These are phyloP conservation scores for Theobroma grandiflorum DNA, from an alignment of 441 rosid species.

Conservation along the genomic window DNA sequence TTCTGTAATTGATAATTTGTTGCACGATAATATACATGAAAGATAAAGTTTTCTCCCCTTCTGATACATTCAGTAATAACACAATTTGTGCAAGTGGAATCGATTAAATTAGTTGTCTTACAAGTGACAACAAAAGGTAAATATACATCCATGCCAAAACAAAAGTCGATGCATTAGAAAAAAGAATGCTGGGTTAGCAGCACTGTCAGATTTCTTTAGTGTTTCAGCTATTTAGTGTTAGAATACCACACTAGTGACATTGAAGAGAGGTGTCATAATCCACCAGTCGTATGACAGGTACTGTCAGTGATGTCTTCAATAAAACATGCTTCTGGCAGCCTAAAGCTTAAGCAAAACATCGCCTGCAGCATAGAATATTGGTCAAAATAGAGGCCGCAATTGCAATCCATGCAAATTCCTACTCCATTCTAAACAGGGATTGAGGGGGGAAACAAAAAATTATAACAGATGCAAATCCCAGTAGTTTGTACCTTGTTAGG, in stretches of 20 bases:
- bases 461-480: background rate
- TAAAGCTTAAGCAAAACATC: slow-evolving; percentile 93
- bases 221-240: background rate
- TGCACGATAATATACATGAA: background rate
- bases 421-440: background rate
- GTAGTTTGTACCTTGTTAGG: slow-evolving; percentile 77
- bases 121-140: background rate
- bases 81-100: background rate
- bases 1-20: background rate
- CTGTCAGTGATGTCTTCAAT: slow-evolving; percentile 34
- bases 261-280: background rate
- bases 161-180: background rate
- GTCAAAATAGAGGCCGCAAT: background rate
- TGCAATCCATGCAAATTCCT: background rate
- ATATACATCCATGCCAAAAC: background rate
- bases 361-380: slow-evolving; percentile 56
- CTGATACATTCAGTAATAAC: background rate
- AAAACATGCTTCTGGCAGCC: slow-evolving; percentile 82
- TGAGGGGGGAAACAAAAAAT: background rate
- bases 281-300: slow-evolving; percentile 18
- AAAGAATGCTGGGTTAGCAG: background rate
- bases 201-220: background rate
- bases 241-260: background rate
- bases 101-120: background rate
- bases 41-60: background rate